phyloP scores from a whole-genome alignment of 192 early-diverging fungal species.

The Coemansia sp. region DNA sequence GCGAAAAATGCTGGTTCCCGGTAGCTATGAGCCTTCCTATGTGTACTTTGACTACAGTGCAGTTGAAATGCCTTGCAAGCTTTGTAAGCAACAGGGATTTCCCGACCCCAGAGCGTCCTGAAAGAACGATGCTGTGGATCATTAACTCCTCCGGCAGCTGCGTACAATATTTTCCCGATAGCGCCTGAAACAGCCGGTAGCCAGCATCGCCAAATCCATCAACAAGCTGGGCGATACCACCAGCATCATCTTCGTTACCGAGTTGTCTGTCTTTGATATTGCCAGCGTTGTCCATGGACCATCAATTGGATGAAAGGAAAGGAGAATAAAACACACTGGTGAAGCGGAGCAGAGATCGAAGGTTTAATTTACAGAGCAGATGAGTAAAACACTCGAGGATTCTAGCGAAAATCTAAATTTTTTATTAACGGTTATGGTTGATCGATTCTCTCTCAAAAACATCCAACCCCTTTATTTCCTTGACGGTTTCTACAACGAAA shows the following conservation, averaged over 20 bases:
- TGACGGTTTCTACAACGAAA: no score
- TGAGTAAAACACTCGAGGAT: no score
- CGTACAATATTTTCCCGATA: slow-evolving; percentile 20
- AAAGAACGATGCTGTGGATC: slow-evolving; percentile 36
- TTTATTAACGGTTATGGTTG: neutral
- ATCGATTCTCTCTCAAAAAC: neutral
- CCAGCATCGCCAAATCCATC: slow-evolving; percentile 49
- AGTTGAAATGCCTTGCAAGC: slow-evolving; percentile 18
- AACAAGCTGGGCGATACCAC: slow-evolving; percentile 4
- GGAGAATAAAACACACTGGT: neutral
- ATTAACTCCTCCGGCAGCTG: slow-evolving; percentile 7
- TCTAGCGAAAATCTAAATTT: neutral
- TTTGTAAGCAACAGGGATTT: slow-evolving; percentile 39
- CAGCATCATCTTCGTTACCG: neutral
- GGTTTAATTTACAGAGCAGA: no score
- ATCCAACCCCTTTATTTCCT: no score
- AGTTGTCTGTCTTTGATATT: neutral
- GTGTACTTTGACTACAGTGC: slow-evolving; percentile 22
- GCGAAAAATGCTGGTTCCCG: slow-evolving; percentile 36
- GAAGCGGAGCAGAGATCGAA: no score
- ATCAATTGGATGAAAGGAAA: neutral
- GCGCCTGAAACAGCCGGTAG: slow-evolving; percentile 22
- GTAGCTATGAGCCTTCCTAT: slow-evolving; percentile 28
- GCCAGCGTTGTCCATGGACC: neutral
- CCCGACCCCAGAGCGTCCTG: slow-evolving; percentile 50